Base-by-base conservation (phyloP, 192 early-diverging fungal genomes). In the Coemansia erecta region DNA sequence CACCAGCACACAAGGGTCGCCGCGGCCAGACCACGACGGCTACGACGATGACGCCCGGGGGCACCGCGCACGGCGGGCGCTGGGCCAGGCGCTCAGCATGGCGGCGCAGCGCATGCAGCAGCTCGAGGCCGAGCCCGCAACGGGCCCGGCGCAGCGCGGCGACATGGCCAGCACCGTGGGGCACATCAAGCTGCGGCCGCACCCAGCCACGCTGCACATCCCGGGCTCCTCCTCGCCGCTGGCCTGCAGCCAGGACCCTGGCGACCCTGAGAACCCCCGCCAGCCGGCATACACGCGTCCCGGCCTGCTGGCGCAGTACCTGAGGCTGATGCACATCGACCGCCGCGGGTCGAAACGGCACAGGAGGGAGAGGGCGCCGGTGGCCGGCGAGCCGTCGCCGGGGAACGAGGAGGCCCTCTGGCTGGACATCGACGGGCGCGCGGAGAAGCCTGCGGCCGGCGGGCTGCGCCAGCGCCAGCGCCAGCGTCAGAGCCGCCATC, bases 241-340 rank as follows among this genome's bases (percentile, higher is more conserved):
- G 23, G 13, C 62, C 24, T 18, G 23, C 43, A 1, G 26, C 26
- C 26, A 26, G 26, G 50, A 50, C 15, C 18, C 45, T 14, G 59
- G 49, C 23, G 22, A 35, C 12, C 28, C 19, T 0, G 35, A n/a
- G 14, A 35, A 8, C 19, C 28, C 26, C 11, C 31, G 11, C 35
- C 24, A 37, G 51, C 52, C 26, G 11, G 52, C 31, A 9, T 14
- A 0, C 6, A 17, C 10, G 35, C 62, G 73, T 0, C 63, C 73
- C 2, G 73, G 73, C 11, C 63, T 76, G 21, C 28, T 76, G 40
- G 60, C 73, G 18, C 61, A 76, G 24, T 76, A 76, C 23, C 22
- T 76, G 52, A 49, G 59, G 13, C 51, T 76, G 15, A 70, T 76
- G 63, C 50, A 69, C 17, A 46, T 76, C 50, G 67, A 76, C 43